phyloP scores from a whole-genome alignment of 805 yeast genomes.

The Wickerhamiella lipophila region DNA sequence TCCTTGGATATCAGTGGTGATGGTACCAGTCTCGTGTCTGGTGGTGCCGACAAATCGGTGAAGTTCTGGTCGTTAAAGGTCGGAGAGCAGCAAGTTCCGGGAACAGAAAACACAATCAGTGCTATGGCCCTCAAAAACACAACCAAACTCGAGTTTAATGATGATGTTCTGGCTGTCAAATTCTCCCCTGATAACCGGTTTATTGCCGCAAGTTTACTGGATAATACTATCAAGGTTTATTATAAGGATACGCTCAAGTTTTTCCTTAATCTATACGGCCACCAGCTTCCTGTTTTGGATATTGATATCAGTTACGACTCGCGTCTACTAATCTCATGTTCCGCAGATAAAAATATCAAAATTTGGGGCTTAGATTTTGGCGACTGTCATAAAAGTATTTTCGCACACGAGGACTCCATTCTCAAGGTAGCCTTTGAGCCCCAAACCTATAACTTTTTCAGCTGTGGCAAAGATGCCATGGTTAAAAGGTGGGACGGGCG shows the following conservation, averaged over 20 bases:
- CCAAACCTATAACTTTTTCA: constrained; percentile 76
- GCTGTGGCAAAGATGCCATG: constrained; percentile 77
- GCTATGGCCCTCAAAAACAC: constrained; percentile 54
- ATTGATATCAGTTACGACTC: constrained; percentile 85
- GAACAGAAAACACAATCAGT: constrained; percentile 41
- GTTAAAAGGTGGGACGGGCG: constrained; percentile 98
- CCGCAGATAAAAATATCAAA: constrained; percentile 94
- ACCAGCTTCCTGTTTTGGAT: constrained; percentile 86
- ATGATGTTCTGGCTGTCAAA: constrained; percentile 68
- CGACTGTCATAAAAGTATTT: constrained; percentile 92
- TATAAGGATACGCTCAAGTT: constrained; percentile 78
- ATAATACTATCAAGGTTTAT: constrained; percentile 91
- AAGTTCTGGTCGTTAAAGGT: constrained; percentile 81
- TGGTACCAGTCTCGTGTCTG: constrained; percentile 76
- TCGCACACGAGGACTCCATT: constrained; percentile 93
- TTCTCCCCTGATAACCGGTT: constrained; percentile 68
- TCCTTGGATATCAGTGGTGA: constrained; percentile 75
- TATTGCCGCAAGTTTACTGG: constrained; percentile 74
- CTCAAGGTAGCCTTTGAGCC: constrained; percentile 80
- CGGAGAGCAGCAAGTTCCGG: constrained; percentile 53
- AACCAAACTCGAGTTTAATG: constrained; percentile 72
- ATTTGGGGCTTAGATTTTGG: constrained; percentile 99
- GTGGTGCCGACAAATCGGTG: constrained; percentile 83
- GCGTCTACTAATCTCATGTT: constrained; percentile 76
- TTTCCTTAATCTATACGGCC: constrained; percentile 84